phyloP scores from a whole-genome alignment of 176 grass and related monocot species.

The Aechmea fasciata region DNA sequence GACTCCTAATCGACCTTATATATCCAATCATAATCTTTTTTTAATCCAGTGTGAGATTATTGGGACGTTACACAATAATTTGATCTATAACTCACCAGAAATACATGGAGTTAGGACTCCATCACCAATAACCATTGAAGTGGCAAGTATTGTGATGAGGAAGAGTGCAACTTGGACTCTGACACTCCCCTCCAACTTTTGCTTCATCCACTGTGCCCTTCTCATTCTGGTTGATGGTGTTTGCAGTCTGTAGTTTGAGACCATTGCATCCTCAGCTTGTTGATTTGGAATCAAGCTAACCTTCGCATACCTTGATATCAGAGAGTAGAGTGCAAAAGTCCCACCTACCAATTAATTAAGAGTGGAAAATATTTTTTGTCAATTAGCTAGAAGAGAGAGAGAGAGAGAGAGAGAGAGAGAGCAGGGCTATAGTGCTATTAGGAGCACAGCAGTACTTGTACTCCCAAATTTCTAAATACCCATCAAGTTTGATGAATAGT shows the following conservation, averaged over 20 bases:
- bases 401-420: too few relatives aligned
- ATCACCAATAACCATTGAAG: conserved; percentile 82
- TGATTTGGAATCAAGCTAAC: conserved; percentile 69
- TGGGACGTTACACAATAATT: too few relatives aligned
- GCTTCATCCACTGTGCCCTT: conserved; percentile 44
- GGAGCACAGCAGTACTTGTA: too few relatives aligned
- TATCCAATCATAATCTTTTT: too few relatives aligned
- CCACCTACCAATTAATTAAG: conserved; percentile 25
- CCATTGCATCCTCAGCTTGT: conserved; percentile 58
- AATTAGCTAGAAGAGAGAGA: too few relatives aligned
- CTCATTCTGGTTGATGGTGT: conserved; percentile 21
- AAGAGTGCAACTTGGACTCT: conserved; percentile 45
- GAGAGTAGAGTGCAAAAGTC: conserved; percentile 72
- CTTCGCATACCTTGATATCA: conserved; percentile 64
- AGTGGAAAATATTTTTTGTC: conserved; percentile 4
- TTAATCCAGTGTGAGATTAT: too few relatives aligned
- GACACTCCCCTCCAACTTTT: conserved; percentile 42
- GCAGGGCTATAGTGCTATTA: too few relatives aligned
- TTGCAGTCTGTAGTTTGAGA: conserved; percentile 52
- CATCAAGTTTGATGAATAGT: too few relatives aligned
- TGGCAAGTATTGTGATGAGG: conserved; percentile 53
- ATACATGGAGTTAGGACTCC: conserved; percentile 65
- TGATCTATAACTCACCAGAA: conserved; percentile 30
- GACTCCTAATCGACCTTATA: too few relatives aligned
- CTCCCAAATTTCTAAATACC: too few relatives aligned